Base-by-base conservation (phyloP, 441 rosid genomes). In the Arabidopsis hybrid region DNA sequence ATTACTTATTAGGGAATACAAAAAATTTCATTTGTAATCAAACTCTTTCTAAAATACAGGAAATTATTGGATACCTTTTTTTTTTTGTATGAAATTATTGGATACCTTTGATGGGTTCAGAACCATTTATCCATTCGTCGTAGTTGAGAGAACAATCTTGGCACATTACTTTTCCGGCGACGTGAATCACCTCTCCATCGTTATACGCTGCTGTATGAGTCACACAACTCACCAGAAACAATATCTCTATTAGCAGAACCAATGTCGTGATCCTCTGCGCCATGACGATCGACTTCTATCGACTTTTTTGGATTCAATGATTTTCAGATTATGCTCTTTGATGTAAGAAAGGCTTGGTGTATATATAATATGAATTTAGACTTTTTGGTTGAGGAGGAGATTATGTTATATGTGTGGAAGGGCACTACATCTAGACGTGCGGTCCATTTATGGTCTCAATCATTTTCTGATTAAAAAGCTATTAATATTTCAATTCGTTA, bases 91-190 rank as follows among this genome's bases (percentile, higher is more conserved):
- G 21, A 18, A 18, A 18, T 18, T 18, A 18, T 18, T 18, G 13
- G 11, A 51, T 51, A 51, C 96, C 95, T 87, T 90, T 87, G 59
- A 92, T 85, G 59, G 96, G 90, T 14, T 71, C 71, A 40, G 83
- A 80, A 2, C 90, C 94, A 42, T 72, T 68, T 18, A 82, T 69
- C 92, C 94, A 92, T 32, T 90, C 79, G 7, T 73, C 65, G 52
- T 85, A 90, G 79, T 82, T 78, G 47, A 87, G 83, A 72, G 84
- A 60, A 83, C 97, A 92, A 68, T 90, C 96, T 69, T 90, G 97
- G 79, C 94, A 92, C 77, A 85, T 39, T 0, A 92, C 90, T 75
- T 84, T 83, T 0, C 96, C 97, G 16, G 79, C 72, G n/a, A 89
- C 85, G 66, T 87, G 90, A 26, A 88, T 78, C 67, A 79, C 73